A percentile compares a stretch with the other conserved stretches of the same genome.
Conservation (phyloP, 805 yeast species). For the Debaryomyces tyrocola region DNA sequence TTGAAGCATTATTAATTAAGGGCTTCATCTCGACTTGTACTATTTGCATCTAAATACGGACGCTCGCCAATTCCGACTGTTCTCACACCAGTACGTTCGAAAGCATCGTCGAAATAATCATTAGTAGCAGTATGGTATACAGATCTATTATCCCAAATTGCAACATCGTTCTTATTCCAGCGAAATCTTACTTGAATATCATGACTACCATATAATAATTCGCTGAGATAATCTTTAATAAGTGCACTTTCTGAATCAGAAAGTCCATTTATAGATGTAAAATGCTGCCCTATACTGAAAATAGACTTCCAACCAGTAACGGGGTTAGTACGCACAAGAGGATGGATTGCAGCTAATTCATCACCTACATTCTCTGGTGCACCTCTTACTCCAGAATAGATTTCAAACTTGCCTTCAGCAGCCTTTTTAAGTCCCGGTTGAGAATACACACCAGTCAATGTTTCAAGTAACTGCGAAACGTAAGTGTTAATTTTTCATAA, state of each 20-base stretch:
- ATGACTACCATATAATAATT: conserved; percentile 45
- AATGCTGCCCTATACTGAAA: conserved; percentile 21
- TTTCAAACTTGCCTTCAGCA: conserved; percentile 28
- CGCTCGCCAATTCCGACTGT: conserved; percentile 10
- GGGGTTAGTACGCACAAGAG: conserved; percentile 30
- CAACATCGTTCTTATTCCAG: conserved; percentile 45
- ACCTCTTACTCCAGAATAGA: conserved; percentile 24
- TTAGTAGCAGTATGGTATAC: conserved; percentile 24
- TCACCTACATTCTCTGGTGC: conserved; percentile 19
- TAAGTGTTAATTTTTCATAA: conserved; percentile 52
- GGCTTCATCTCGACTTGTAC: conserved; percentile 7
- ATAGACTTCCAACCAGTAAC: conserved; percentile 30
- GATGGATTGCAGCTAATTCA: conserved; percentile 20
- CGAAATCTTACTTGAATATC: conserved; percentile 52
- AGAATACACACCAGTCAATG: conserved; percentile 6
- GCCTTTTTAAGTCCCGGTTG: conserved; percentile 20
- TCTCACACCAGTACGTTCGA: conserved; percentile 8
- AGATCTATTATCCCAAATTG: conserved; percentile 57
- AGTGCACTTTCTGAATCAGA: conserved; percentile 25
- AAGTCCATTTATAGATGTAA: conserved; percentile 11
- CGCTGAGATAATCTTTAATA: conserved; percentile 42
- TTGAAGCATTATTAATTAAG: background rate
- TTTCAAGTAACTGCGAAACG: conserved; percentile 21
- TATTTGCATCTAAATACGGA: conserved; percentile 5
- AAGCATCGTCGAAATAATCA: conserved; percentile 5